phyloP scores from a whole-genome alignment of 805 yeast species.

The Clavispora fructus region DNA sequence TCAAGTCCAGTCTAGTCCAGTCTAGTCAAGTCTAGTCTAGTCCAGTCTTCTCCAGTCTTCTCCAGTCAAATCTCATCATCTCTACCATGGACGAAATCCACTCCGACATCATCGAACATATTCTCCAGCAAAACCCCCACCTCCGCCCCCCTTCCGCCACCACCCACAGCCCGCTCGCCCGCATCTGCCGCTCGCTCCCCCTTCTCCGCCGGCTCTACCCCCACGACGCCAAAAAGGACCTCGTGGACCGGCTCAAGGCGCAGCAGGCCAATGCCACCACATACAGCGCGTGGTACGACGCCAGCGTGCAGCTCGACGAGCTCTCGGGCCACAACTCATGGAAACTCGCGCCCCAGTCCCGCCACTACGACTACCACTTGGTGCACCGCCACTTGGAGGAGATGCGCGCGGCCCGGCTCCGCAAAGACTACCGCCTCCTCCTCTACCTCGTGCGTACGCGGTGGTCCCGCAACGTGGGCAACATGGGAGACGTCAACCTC shows the following conservation, averaged over 20 bases:
- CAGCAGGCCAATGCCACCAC: slow-evolving; percentile 33
- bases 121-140: slow-evolving; percentile 10
- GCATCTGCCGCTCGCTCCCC: neutral
- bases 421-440: slow-evolving; percentile 54
- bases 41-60: no score
- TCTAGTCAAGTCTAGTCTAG: no score
- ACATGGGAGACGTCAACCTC: slow-evolving; percentile 75
- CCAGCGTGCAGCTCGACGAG: slow-evolving; percentile 59
- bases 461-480: slow-evolving; percentile 81
- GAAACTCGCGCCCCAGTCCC: slow-evolving; percentile 60
- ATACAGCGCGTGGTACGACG: slow-evolving; percentile 62
- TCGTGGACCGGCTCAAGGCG: slow-evolving; percentile 19
- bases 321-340: slow-evolving; percentile 62
- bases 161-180: neutral
- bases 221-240: slow-evolving; percentile 7
- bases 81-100: neutral
- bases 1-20: no score
- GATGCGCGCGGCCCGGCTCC: slow-evolving; percentile 53
- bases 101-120: slow-evolving; percentile 12
- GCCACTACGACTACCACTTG: slow-evolving; percentile 68
- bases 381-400: slow-evolving; percentile 49
- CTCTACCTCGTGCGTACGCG: slow-evolving; percentile 76
- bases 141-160: slow-evolving; percentile 4
- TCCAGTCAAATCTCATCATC: no score
- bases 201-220: slow-evolving; percentile 9